These are phyloP conservation scores for Oxytropis ochrocephala DNA, from an alignment of 306 rosid species.

Conservation along the genomic window DNA sequence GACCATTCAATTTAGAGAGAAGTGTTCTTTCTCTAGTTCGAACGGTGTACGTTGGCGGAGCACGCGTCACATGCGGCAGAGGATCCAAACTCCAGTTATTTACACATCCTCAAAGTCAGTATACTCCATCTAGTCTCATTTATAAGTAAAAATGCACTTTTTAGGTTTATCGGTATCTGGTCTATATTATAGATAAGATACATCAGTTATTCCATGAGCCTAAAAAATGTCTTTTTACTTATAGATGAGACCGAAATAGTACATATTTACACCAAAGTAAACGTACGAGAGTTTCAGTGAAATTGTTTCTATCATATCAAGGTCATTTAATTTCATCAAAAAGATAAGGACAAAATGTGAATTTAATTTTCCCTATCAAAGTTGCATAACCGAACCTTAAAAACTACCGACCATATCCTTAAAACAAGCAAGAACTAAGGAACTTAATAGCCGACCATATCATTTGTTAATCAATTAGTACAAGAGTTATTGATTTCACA, in stretches of 20 bases:
- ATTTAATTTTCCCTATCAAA: neutral
- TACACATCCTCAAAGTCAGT: neutral
- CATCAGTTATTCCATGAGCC: no score
- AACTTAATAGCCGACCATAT: slow-evolving; percentile 42
- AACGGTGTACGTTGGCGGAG: no score
- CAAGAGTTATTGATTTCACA: slow-evolving; percentile 43
- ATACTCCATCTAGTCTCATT: no score
- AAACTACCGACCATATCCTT: slow-evolving; percentile 62
- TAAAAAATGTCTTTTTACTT: no score
- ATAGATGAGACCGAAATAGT: no score
- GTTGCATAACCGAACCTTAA: slow-evolving; percentile 5
- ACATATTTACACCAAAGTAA: neutral
- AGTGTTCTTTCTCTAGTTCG: no score
- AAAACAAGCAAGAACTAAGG: slow-evolving; percentile 48
- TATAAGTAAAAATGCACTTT: no score
- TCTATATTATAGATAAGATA: no score
- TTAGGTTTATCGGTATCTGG: no score
- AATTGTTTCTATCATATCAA: neutral
- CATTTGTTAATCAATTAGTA: slow-evolving; percentile 34
- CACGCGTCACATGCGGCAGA: no score
- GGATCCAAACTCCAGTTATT: no score
- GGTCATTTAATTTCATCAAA: neutral
- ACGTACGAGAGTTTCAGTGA: neutral
- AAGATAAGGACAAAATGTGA: neutral
- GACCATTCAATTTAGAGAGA: no score